Evolutionary conservation across 352 stramenopile species (phyloP), one percentile per base, ranked within the genome.

Genomic region (Globisporangium recalcitrans): DNA sequence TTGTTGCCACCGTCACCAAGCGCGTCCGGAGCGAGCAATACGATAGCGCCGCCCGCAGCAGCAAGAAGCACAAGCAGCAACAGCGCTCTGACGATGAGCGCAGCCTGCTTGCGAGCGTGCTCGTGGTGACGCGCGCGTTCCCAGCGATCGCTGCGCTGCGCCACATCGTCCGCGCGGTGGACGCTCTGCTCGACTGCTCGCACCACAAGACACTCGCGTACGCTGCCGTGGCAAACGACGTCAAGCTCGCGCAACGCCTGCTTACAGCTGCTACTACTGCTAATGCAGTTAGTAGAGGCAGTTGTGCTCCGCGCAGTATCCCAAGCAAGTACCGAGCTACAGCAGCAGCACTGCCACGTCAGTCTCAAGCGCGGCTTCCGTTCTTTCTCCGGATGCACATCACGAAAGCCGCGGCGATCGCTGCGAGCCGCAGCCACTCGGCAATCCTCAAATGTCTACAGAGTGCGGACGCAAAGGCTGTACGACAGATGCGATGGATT

Each of bases 121-220:
- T 16, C n/a, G n/a, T 49, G 44, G n/a, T 49, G 44, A 27, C 44
- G 7, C 44, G 44, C n/a, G n/a, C 44, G 44, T 26, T 49, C 9
- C 44, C 44, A 5, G n/a, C n/a, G 44, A 21, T 49, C 44, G 44
- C 44, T 22, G 44, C 44, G 6, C 44, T 56, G 49, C 27, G 14
- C 26, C 49, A 56, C 27, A 27, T 56, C n/a, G 24, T 13, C 27
- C 24, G 27, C 19, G 49, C 49, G 26, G 5, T 56, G 2, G 49
- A 56, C 27, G 27, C 24, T 1, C 31, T 32, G 49, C 49, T 56
- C 49, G 49, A 56, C 49, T 56, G 42, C 27, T 56, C 49, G 19
- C 49, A 44, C 14, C 31, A 22, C 49, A 19, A 29, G 49, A 42
- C 49, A 16, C 49, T 56, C 49, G 49, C 49, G 31, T 32, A 56